Evolutionary conservation across 2,329 filamentous ascomycete species (phyloP).

Genomic region (Bipolaris gigantea): DNA sequence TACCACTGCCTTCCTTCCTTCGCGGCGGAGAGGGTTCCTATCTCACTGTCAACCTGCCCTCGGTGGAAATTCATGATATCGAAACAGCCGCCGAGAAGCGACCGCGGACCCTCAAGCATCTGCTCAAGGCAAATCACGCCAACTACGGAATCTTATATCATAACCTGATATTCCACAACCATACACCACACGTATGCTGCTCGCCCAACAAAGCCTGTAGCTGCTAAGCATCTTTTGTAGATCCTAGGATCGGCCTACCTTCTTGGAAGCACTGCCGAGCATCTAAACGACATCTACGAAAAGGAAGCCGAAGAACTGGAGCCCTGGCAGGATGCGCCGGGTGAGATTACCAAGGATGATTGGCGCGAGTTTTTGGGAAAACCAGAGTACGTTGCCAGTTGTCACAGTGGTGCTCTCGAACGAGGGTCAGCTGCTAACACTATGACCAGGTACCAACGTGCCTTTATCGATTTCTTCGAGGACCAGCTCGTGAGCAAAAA

Average conservation of each 20-base stretch:
- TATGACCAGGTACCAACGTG: conserved; percentile 71
- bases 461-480: conserved; percentile 94
- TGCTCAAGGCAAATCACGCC: conserved; percentile 87
- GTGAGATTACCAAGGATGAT: conserved; percentile 79
- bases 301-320: conserved; percentile 71
- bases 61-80: conserved; percentile 74
- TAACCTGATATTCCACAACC: conserved; percentile 75
- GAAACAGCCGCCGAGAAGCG: conserved; percentile 79
- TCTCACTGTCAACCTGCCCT: conserved; percentile 56
- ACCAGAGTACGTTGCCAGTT: conserved; percentile 55
- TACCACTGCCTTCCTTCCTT: conserved; percentile 27
- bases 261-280: conserved; percentile 71
- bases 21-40: conserved; percentile 20
- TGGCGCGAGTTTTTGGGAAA: conserved; percentile 86
- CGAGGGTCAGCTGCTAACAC: conserved; percentile 15
- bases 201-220: conserved; percentile 22
- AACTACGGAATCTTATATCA: conserved; percentile 85
- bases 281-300: conserved; percentile 82
- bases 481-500: conserved; percentile 76
- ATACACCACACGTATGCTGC: conserved; percentile 68
- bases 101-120: conserved; percentile 81
- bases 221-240: conserved; percentile 47
- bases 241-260: conserved; percentile 83
- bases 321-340: conserved; percentile 80
- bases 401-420: neutral